phyloP scores from a whole-genome alignment of 2,329 filamentous ascomycete genomes.

The Chaetomiaceae sp. region DNA sequence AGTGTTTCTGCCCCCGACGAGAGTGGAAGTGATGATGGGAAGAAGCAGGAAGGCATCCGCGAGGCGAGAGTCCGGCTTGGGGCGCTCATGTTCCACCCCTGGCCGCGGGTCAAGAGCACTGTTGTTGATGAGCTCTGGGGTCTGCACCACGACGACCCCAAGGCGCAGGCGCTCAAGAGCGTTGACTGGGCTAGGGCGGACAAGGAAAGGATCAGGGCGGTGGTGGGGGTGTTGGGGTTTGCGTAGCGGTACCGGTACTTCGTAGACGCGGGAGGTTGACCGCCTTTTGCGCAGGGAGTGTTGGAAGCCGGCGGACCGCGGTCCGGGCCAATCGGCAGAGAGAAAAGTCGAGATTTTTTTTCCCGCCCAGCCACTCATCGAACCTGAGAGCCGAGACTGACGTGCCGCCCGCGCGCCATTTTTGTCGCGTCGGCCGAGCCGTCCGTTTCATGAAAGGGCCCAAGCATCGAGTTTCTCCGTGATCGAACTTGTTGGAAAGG shows the following conservation, averaged over 20 bases:
- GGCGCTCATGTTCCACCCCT: slow-evolving; percentile 74
- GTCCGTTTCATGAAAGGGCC: too few relatives aligned
- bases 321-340: slow-evolving; percentile 11
- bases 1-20: slow-evolving; percentile 15
- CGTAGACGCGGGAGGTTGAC: slow-evolving; percentile 6
- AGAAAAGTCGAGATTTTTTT: background rate
- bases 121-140: slow-evolving; percentile 60
- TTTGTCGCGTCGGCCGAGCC: background rate
- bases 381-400: too few relatives aligned
- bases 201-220: slow-evolving; percentile 40
- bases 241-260: too few relatives aligned
- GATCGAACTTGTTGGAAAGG: background rate
- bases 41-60: slow-evolving; percentile 42
- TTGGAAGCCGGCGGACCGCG: slow-evolving; percentile 1
- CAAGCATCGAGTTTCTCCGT: too few relatives aligned
- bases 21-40: slow-evolving; percentile 5
- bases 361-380: background rate
- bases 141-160: slow-evolving; percentile 32
- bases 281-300: slow-evolving; percentile 3
- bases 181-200: slow-evolving; percentile 56
- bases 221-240: slow-evolving; percentile 43
- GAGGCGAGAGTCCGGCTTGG: slow-evolving; percentile 64
- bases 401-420: background rate
- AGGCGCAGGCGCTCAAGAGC: slow-evolving; percentile 40
- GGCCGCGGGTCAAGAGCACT: slow-evolving; percentile 63